Conservation (phyloP, 441 rosid genomes). For the Cnidoscolus chayamansa region DNA sequence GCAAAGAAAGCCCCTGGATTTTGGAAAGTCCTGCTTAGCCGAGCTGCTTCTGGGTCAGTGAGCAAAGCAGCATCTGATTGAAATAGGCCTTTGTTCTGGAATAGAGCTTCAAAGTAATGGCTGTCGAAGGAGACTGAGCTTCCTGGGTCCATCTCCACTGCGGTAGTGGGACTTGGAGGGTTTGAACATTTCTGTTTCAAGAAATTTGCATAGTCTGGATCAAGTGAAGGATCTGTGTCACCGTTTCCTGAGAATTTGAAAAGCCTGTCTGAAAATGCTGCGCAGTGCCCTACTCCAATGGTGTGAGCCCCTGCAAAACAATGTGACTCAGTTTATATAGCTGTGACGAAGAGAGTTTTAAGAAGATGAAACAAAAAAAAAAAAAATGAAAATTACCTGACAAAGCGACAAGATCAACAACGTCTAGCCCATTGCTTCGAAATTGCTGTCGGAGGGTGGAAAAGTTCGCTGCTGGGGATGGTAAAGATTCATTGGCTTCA, state of each 20-base stretch:
- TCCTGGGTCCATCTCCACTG: slow-evolving; percentile 27
- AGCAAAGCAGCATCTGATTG: slow-evolving; percentile 26
- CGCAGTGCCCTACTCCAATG: slow-evolving; percentile 23
- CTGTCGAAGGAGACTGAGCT: slow-evolving; percentile 22
- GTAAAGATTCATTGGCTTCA: slow-evolving; percentile 30
- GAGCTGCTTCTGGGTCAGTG: slow-evolving; percentile 17
- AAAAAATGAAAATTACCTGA: slow-evolving; percentile 22
- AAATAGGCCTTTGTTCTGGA: slow-evolving; percentile 17
- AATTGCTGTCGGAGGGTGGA: slow-evolving; percentile 26
- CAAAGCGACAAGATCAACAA: slow-evolving; percentile 32
- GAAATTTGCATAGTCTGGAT: slow-evolving; percentile 14
- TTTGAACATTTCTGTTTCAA: slow-evolving; percentile 19
- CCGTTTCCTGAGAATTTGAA: slow-evolving; percentile 27
- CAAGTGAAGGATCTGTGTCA: slow-evolving; percentile 26
- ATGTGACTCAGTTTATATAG: too few relatives aligned
- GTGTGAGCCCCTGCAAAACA: slow-evolving; percentile 25
- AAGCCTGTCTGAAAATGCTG: slow-evolving; percentile 9
- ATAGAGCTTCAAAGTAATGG: slow-evolving; percentile 15
- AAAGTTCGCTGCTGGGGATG: slow-evolving; percentile 29
- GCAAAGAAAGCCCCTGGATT: slow-evolving; percentile 8
- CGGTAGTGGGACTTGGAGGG: neutral
- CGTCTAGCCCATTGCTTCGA: slow-evolving; percentile 17
- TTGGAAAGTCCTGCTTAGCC: neutral
- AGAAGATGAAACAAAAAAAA: too few relatives aligned
- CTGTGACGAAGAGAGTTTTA: too few relatives aligned